Evolutionary conservation across 73 alveolate genomes (phyloP).

Genomic region (Durusdinium trenchii): DNA sequence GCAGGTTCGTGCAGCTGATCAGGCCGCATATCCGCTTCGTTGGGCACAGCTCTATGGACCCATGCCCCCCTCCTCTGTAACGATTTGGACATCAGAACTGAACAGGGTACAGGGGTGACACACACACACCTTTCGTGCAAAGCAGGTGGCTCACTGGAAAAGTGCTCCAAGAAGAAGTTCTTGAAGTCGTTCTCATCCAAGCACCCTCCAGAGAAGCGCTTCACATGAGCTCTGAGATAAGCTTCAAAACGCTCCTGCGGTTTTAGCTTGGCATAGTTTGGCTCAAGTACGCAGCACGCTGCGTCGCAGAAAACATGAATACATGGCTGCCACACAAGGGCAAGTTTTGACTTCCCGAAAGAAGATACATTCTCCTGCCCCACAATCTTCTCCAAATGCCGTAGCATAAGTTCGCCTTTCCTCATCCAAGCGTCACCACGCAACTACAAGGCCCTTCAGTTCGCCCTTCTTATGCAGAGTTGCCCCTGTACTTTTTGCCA

Average conservation of each 20-base stretch:
- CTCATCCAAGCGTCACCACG: background rate
- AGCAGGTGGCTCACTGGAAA: slow-evolving; percentile 34
- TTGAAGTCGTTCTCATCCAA: slow-evolving; percentile 61
- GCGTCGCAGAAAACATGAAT: too few relatives aligned
- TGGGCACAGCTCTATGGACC: too few relatives aligned
- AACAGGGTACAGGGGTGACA: too few relatives aligned
- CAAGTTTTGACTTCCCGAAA: too few relatives aligned
- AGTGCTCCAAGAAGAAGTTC: slow-evolving; percentile 68
- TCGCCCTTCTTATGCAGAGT: background rate
- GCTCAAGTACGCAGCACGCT: background rate
- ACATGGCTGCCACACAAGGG: too few relatives aligned
- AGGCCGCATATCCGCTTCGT: too few relatives aligned
- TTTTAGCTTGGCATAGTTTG: too few relatives aligned
- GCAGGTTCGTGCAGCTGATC: too few relatives aligned
- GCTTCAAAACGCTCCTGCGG: slow-evolving; percentile 70
- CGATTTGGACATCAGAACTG: too few relatives aligned
- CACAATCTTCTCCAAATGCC: slow-evolving; percentile 63
- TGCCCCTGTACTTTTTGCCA: background rate
- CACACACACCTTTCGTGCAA: too few relatives aligned
- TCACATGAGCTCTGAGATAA: slow-evolving; percentile 65
- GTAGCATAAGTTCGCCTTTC: slow-evolving; percentile 42
- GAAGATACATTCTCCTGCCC: slow-evolving; percentile 35
- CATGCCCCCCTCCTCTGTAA: too few relatives aligned
- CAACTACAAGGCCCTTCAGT: background rate
- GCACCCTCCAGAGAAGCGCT: slow-evolving; percentile 63